Percentiles rank a stretch among this genome's conserved stretches.
These are phyloP conservation scores for Petunia hybrid DNA, from an alignment of 305 asterid genomes.

Conservation along the genomic window DNA sequence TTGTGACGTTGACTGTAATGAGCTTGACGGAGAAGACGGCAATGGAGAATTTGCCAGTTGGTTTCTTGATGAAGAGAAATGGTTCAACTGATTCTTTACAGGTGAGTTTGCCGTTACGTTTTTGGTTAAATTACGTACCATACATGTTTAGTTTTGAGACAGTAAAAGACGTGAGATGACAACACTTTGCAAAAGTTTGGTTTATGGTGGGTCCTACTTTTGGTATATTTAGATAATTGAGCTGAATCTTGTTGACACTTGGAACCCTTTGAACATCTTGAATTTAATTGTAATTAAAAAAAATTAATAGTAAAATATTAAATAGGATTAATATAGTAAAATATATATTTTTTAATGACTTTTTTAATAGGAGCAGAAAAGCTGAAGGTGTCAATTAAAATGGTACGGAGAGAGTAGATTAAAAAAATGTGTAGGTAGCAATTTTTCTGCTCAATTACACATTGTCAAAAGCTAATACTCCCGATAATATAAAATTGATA, in stretches of 20 bases:
- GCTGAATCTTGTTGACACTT: background rate
- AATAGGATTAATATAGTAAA: no score
- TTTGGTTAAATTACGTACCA: no score
- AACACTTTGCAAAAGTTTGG: background rate
- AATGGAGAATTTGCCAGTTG: constrained; percentile 46
- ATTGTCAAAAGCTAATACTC: background rate
- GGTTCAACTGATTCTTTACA: constrained; percentile 47
- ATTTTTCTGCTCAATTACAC: background rate
- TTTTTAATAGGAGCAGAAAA: no score
- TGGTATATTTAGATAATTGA: background rate
- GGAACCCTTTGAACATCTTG: background rate
- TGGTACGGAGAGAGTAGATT: no score
- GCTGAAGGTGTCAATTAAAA: no score
- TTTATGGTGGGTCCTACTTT: background rate
- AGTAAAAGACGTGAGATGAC: background rate
- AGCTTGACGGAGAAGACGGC: constrained; percentile 62
- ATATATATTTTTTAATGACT: no score
- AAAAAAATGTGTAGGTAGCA: background rate
- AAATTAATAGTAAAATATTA: no score
- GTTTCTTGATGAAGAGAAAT: constrained; percentile 47
- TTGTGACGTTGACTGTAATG: constrained; percentile 58
- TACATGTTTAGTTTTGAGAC: background rate
- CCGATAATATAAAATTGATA: background rate
- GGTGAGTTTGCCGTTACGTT: constrained; percentile 42
- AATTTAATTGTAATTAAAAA: no score